phyloP scores from a whole-genome alignment of 768 basidiomycete genomes.

The Chalciporus chontae region DNA sequence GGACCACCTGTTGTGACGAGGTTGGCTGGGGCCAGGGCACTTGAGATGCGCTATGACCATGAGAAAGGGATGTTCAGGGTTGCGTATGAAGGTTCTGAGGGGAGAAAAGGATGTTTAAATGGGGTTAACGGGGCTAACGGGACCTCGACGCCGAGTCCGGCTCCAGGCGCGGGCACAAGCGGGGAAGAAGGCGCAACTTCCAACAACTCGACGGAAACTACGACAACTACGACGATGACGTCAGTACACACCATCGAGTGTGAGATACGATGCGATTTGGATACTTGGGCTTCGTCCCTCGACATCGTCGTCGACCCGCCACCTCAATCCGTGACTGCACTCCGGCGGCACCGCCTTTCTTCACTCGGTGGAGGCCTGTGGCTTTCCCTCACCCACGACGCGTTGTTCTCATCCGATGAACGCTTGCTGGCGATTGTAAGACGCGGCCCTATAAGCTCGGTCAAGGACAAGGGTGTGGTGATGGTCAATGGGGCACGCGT shows the following conservation, averaged over 20 bases:
- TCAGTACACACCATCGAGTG: constrained; percentile 68
- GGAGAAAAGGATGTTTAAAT: constrained; percentile 36
- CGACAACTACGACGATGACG: constrained; percentile 10
- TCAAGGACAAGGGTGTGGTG: constrained; percentile 77
- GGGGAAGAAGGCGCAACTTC: constrained; percentile 12
- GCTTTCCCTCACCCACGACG: constrained; percentile 88
- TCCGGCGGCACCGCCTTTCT: constrained; percentile 85
- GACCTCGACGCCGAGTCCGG: background rate
- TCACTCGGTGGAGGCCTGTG: constrained; percentile 89
- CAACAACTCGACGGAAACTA: background rate
- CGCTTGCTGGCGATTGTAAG: constrained; percentile 72
- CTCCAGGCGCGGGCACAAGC: constrained; percentile 10
- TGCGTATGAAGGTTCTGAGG: constrained; percentile 73
- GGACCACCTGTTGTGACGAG: constrained; percentile 91
- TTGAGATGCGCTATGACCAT: constrained; percentile 79
- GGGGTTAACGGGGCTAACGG: constrained; percentile 20
- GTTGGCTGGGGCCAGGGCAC: constrained; percentile 71
- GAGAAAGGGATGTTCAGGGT: constrained; percentile 78
- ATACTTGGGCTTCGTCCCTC: constrained; percentile 79
- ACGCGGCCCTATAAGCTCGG: constrained; percentile 53
- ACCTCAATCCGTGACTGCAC: constrained; percentile 74
- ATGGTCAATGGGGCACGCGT: constrained; percentile 88
- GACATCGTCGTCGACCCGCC: constrained; percentile 94
- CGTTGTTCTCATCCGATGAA: constrained; percentile 72
- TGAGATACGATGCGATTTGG: constrained; percentile 87